phyloP scores from a whole-genome alignment of 805 yeast genomes.

The Candida gorgasii region DNA sequence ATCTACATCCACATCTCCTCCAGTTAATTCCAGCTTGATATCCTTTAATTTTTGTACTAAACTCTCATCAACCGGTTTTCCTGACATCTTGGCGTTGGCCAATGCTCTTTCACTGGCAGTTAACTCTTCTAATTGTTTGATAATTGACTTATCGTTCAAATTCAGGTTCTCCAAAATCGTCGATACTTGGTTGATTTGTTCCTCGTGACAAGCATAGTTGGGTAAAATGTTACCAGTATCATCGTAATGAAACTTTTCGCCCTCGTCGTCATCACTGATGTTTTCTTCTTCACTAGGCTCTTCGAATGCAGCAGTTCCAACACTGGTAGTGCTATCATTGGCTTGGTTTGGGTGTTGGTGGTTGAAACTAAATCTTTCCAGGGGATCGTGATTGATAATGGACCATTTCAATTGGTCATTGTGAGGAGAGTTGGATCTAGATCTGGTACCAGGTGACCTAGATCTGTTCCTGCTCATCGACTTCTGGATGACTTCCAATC shows the following conservation, averaged over 20 bases:
- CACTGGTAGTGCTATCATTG: slow-evolving; percentile 31
- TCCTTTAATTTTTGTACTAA: slow-evolving; percentile 32
- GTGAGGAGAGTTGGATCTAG: slow-evolving; percentile 36
- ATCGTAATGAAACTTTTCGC: slow-evolving; percentile 56
- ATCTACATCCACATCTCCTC: slow-evolving; percentile 42
- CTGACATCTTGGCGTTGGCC: slow-evolving; percentile 53
- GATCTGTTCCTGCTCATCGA: slow-evolving; percentile 42
- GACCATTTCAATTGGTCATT: slow-evolving; percentile 59
- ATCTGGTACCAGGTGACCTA: slow-evolving; percentile 30
- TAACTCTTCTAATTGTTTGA: slow-evolving; percentile 54
- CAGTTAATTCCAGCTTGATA: slow-evolving; percentile 42
- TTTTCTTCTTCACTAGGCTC: slow-evolving; percentile 61
- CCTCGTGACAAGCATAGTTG: slow-evolving; percentile 51
- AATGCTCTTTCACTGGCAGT: slow-evolving; percentile 61
- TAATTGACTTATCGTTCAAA: slow-evolving; percentile 46
- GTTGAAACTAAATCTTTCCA: slow-evolving; percentile 51
- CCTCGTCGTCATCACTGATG: slow-evolving; percentile 59
- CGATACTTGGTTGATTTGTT: slow-evolving; percentile 40
- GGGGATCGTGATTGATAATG: slow-evolving; percentile 72
- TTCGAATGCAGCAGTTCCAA: slow-evolving; percentile 8
- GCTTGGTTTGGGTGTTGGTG: slow-evolving; percentile 48
- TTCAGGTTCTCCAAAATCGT: slow-evolving; percentile 39
- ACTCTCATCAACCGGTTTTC: slow-evolving; percentile 35
- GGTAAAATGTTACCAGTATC: slow-evolving; percentile 62
- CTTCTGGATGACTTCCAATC: slow-evolving; percentile 39